phyloP scores from a whole-genome alignment of 1,139 yeast species.

The Nadsonia starkeyi-henricii region DNA sequence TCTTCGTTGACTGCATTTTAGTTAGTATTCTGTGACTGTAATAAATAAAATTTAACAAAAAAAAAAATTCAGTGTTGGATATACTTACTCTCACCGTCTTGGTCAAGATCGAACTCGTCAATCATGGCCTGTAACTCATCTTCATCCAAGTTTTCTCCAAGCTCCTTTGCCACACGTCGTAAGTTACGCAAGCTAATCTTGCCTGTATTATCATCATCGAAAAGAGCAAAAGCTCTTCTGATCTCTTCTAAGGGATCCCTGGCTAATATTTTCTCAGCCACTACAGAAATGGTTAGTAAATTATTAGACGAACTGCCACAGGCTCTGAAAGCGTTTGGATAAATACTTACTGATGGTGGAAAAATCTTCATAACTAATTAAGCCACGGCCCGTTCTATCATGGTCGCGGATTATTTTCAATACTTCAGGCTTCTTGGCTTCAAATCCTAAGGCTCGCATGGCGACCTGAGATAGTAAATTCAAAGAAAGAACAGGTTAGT shows the following conservation, averaged over 20 bases:
- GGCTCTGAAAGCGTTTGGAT: too few species aligned
- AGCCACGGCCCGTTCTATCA: slow-evolving; percentile 60
- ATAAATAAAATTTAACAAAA: too few species aligned
- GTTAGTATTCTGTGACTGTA: too few species aligned
- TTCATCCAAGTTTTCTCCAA: slow-evolving; percentile 85
- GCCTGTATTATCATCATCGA: slow-evolving; percentile 84
- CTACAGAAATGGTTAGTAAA: slow-evolving; percentile 20
- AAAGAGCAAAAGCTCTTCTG: slow-evolving; percentile 73
- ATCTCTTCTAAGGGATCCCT: slow-evolving; percentile 93
- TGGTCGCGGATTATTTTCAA: slow-evolving; percentile 68
- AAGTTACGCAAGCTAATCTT: slow-evolving; percentile 66
- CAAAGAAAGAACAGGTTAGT: too few species aligned
- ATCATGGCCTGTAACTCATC: slow-evolving; percentile 95
- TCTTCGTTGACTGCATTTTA: slow-evolving; percentile 52
- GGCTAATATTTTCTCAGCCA: slow-evolving; percentile 62
- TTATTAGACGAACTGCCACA: not conserved
- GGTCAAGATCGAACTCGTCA: slow-evolving; percentile 92
- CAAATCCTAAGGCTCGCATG: slow-evolving; percentile 87
- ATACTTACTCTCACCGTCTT: slow-evolving; percentile 88
- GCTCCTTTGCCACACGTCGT: slow-evolving; percentile 79
- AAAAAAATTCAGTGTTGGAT: too few species aligned
- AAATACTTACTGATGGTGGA: slow-evolving; percentile 46
- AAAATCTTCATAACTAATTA: slow-evolving; percentile 72
- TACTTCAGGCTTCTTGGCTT: slow-evolving; percentile 65
- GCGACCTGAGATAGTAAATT: slow-evolving; percentile 37